These are phyloP conservation scores for Cadophora malorum DNA, from an alignment of 2,329 filamentous ascomycete species.

Conservation along the genomic window DNA sequence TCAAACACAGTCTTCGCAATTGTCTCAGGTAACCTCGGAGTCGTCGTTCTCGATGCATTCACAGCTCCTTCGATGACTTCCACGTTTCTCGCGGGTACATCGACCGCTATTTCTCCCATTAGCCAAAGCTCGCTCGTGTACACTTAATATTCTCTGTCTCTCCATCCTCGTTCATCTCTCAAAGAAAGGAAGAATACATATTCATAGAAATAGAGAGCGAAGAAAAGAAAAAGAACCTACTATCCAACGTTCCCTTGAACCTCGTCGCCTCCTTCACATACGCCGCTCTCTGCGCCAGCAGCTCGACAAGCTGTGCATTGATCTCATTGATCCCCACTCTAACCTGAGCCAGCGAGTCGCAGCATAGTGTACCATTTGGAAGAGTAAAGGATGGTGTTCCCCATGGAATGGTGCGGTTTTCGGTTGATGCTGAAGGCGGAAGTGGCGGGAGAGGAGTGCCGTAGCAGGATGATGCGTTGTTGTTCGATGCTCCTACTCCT, in stretches of 20 bases:
- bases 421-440: neutral
- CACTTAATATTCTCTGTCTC: neutral
- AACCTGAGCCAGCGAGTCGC: constrained; percentile 29
- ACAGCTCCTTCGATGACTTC: constrained; percentile 30
- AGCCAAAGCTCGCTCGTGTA: neutral
- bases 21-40: constrained; percentile 24
- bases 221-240: neutral
- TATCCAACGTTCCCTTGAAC: constrained; percentile 29
- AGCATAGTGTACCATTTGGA: constrained; percentile 31
- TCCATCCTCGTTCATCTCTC: neutral
- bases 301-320: constrained; percentile 23
- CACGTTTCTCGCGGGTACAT: constrained; percentile 29
- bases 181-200: neutral
- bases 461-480: constrained; percentile 27
- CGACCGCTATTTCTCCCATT: constrained; percentile 11
- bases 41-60: constrained; percentile 23
- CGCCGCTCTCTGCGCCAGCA: constrained; percentile 29
- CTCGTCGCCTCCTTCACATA: constrained; percentile 35
- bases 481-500: neutral
- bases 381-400: constrained; percentile 23
- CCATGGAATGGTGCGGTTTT: constrained; percentile 30
- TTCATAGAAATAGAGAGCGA: neutral
- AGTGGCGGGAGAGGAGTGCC: constrained; percentile 17
- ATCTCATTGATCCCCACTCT: constrained; percentile 30
- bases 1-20: constrained; percentile 32